Percentiles rank a stretch among this genome's conserved stretches.
Conservation (phyloP, 2,329 filamentous ascomycete genomes). For the Macrophomina tecta region DNA sequence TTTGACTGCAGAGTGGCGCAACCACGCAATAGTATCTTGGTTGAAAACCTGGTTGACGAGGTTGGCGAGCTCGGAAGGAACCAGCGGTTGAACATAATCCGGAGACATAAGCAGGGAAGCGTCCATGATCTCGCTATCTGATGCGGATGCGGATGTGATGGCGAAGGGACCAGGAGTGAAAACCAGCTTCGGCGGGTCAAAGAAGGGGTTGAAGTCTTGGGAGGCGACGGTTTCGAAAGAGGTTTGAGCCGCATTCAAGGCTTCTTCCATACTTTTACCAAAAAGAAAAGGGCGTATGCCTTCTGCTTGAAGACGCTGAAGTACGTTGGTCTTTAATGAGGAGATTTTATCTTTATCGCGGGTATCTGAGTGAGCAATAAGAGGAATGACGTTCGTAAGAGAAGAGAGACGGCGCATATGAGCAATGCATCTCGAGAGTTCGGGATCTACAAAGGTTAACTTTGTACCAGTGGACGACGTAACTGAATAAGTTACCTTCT, state of each 20-base stretch:
- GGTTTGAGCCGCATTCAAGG: conserved; percentile 39
- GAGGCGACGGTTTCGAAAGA: conserved; percentile 31
- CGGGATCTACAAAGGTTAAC: conserved; percentile 36
- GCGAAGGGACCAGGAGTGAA: conserved; percentile 64
- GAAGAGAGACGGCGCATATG: conserved; percentile 72
- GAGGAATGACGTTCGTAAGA: conserved; percentile 83
- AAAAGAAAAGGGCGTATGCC: conserved; percentile 73
- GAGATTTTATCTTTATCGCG: conserved; percentile 64
- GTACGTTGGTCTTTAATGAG: conserved; percentile 65
- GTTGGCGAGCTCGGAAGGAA: conserved; percentile 72
- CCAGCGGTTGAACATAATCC: conserved; percentile 82
- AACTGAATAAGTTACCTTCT: conserved; percentile 64
- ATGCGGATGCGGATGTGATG: conserved; percentile 74
- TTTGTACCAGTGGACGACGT: conserved; percentile 33
- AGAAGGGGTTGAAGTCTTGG: conserved; percentile 33
- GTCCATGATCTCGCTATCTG: conserved; percentile 85
- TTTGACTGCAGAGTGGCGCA: conserved; percentile 81
- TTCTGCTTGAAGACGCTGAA: conserved; percentile 58
- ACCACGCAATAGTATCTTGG: conserved; percentile 75
- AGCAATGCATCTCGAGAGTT: conserved; percentile 67
- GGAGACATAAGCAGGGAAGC: conserved; percentile 92
- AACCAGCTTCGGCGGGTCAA: conserved; percentile 9
- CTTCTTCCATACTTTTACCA: conserved; percentile 49
- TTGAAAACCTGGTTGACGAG: conserved; percentile 80
- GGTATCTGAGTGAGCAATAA: conserved; percentile 79